These are phyloP conservation scores for Dioscorea cayenensis DNA, from an alignment of 116 monocot species.

Conservation along the genomic window DNA sequence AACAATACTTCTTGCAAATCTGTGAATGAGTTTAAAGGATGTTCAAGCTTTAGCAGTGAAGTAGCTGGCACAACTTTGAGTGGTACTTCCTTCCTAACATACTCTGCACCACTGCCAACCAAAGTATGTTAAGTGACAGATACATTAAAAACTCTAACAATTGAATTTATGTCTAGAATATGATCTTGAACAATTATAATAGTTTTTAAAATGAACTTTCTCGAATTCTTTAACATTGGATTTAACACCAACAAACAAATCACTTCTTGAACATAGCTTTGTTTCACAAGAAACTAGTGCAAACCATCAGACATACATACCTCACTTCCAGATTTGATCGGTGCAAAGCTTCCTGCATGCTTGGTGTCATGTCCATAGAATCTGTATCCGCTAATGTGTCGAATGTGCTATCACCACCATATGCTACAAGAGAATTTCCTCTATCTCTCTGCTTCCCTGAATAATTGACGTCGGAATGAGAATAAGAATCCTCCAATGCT, in stretches of 20 bases:
- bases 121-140: not conserved
- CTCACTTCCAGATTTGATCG: conserved; percentile 91
- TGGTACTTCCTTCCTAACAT: conserved; percentile 78
- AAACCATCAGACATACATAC: conserved; percentile 22
- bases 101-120: conserved; percentile 72
- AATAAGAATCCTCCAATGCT: conserved; percentile 47
- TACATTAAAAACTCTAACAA: not conserved
- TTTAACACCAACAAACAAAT: too few species aligned
- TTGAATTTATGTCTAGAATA: too few species aligned
- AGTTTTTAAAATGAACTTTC: too few species aligned
- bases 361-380: conserved; percentile 54
- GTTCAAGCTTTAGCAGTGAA: conserved; percentile 48
- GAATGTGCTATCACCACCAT: conserved; percentile 18
- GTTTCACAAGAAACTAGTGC: too few species aligned
- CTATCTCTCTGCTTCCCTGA: conserved; percentile 39
- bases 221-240: too few species aligned
- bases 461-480: conserved; percentile 49
- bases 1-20: conserved; percentile 77
- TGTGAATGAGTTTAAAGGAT: conserved; percentile 54
- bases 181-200: too few species aligned
- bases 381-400: conserved; percentile 24
- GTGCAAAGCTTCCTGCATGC: conserved; percentile 93
- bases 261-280: too few species aligned
- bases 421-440: conserved; percentile 23
- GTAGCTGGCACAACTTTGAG: conserved; percentile 65